Percentiles rank a stretch among this genome's conserved stretches.
Evolutionary conservation across 2,329 filamentous ascomycete genomes (phyloP).

Genomic region (Penicillium sp.): DNA sequence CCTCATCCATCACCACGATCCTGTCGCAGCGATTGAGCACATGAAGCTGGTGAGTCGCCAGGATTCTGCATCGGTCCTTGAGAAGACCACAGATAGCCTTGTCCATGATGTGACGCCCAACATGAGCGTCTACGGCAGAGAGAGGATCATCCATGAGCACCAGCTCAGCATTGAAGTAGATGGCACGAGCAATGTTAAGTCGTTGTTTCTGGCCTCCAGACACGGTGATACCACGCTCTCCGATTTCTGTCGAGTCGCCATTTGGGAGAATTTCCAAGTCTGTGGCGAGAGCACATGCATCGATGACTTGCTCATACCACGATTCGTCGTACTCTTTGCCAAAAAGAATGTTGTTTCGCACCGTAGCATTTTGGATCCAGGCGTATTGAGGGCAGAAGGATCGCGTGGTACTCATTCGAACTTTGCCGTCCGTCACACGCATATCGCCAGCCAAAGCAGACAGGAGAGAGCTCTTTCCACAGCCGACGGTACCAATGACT

Average conservation of each 20-base stretch:
- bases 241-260: conserved; percentile 85
- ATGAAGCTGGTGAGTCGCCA: conserved; percentile 93
- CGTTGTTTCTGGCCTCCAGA: conserved; percentile 94
- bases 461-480: conserved; percentile 87
- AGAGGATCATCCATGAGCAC: conserved; percentile 60
- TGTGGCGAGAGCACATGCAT: conserved; percentile 74
- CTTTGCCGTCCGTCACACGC: conserved; percentile 60
- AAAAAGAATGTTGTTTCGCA: conserved; percentile 86
- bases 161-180: conserved; percentile 59
- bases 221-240: conserved; percentile 89
- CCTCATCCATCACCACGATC: conserved; percentile 88
- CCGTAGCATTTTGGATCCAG: conserved; percentile 90
- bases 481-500: conserved; percentile 61
- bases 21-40: conserved; percentile 85
- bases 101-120: conserved; percentile 73
- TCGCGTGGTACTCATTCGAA: conserved; percentile 75
- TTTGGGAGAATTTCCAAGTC: conserved; percentile 92
- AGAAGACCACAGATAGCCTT: conserved; percentile 86
- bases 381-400: conserved; percentile 95
- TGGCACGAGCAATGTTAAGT: conserved; percentile 80
- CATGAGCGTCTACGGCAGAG: conserved; percentile 52
- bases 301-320: conserved; percentile 81
- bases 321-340: conserved; percentile 67
- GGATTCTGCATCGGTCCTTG: conserved; percentile 79
- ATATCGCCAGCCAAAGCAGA: conserved; percentile 90